phyloP scores from a whole-genome alignment of 768 basidiomycete species.

The Daedalea quercina region DNA sequence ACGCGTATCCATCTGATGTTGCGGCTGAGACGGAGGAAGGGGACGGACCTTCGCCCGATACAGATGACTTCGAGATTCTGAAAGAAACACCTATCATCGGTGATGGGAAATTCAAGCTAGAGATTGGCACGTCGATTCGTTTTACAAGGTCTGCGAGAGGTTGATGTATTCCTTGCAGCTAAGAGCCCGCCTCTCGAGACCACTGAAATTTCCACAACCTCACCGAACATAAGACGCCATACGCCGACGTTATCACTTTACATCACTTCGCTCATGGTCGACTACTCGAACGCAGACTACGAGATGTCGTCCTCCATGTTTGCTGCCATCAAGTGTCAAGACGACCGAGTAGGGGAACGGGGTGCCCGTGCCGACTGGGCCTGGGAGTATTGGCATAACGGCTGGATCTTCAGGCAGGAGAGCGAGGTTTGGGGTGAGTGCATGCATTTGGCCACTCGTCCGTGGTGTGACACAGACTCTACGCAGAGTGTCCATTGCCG shows the following conservation, averaged over 20 bases:
- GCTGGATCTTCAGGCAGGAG: slow-evolving; percentile 65
- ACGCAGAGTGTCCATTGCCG: slow-evolving; percentile 57
- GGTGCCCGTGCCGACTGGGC: slow-evolving; percentile 65
- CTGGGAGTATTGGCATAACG: slow-evolving; percentile 67
- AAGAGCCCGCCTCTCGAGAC: slow-evolving; percentile 7
- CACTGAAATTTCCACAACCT: slow-evolving; percentile 4
- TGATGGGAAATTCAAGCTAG: slow-evolving; percentile 66
- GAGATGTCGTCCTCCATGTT: slow-evolving; percentile 62
- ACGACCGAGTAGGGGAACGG: slow-evolving; percentile 52
- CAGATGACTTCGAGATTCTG: slow-evolving; percentile 51
- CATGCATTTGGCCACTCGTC: background rate
- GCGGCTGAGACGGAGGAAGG: slow-evolving; percentile 21
- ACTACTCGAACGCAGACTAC: slow-evolving; percentile 52
- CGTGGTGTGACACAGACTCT: background rate
- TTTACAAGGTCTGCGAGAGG: background rate
- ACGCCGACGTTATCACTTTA: slow-evolving; percentile 50
- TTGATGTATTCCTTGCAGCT: slow-evolving; percentile 1
- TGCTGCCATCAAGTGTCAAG: slow-evolving; percentile 62
- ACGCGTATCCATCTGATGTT: slow-evolving; percentile 2
- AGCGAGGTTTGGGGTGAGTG: slow-evolving; percentile 68
- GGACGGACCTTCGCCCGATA: slow-evolving; percentile 23
- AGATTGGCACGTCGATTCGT: slow-evolving; percentile 42
- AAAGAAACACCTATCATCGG: slow-evolving; percentile 61
- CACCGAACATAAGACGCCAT: slow-evolving; percentile 18
- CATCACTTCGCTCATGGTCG: slow-evolving; percentile 59